Evolutionary conservation across 1,284 basidiomycete genomes (phyloP).

Genomic region (Malassezia sympodialis): DNA sequence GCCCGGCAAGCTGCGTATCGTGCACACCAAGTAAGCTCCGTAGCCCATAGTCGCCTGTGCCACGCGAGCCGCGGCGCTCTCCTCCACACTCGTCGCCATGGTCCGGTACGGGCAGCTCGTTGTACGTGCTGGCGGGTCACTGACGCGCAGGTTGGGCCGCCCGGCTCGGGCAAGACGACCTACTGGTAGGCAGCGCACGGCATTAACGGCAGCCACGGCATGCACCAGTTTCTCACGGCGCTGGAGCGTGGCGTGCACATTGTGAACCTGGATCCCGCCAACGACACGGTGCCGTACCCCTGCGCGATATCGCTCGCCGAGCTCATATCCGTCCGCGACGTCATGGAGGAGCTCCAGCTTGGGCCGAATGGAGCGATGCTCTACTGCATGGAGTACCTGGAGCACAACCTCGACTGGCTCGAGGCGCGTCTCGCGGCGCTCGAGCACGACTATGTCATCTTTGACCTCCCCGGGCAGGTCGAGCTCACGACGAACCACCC

Average conservation of each 20-base stretch:
- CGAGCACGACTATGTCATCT: slow-evolving; percentile 62
- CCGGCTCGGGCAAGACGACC: slow-evolving; percentile 43
- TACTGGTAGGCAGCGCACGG: slow-evolving; percentile 23
- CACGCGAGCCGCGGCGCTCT: background rate
- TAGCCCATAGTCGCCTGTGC: background rate
- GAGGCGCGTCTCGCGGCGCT: slow-evolving; percentile 54
- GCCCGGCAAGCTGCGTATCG: slow-evolving; percentile 69
- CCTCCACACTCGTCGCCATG: slow-evolving; percentile 8
- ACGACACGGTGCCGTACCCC: slow-evolving; percentile 78
- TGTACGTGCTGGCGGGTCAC: background rate
- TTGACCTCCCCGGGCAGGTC: slow-evolving; percentile 95
- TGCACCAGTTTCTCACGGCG: slow-evolving; percentile 62
- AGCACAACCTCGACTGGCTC: slow-evolving; percentile 91
- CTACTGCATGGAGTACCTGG: slow-evolving; percentile 94
- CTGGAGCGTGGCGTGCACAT: slow-evolving; percentile 73
- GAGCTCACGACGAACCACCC: slow-evolving; percentile 88
- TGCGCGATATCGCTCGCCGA: slow-evolving; percentile 75
- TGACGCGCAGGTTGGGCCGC: slow-evolving; percentile 26
- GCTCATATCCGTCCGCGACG: slow-evolving; percentile 77
- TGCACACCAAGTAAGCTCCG: slow-evolving; percentile 74
- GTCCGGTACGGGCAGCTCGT: slow-evolving; percentile 17
- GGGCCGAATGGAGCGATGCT: slow-evolving; percentile 96
- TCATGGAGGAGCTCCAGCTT: slow-evolving; percentile 72
- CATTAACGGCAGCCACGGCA: slow-evolving; percentile 13
- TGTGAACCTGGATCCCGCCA: slow-evolving; percentile 93